Percentiles rank a stretch among this genome's conserved stretches.
Evolutionary conservation across 805 yeast species (phyloP).

Genomic region (Pichia scutulata): DNA sequence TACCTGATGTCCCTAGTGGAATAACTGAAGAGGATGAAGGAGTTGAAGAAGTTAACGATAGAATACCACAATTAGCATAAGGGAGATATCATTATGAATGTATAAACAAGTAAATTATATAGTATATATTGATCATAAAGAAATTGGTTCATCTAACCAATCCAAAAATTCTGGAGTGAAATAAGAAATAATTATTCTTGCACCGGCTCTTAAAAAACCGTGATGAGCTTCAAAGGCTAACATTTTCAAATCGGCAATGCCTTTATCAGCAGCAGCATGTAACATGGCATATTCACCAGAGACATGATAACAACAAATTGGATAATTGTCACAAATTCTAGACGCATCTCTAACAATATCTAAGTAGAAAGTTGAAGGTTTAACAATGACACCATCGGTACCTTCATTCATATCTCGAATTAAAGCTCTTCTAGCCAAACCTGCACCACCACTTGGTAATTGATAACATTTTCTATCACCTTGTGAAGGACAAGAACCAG

Average conservation of each 20-base stretch:
- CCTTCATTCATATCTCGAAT: conserved; percentile 85
- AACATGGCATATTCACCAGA: conserved; percentile 97
- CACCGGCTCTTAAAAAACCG: conserved; percentile 94
- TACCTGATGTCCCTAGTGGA: not conserved
- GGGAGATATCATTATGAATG: too few species aligned
- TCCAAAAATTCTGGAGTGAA: conserved; percentile 94
- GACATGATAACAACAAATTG: conserved; percentile 92
- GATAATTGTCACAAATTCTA: conserved; percentile 71
- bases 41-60: conserved; percentile 13
- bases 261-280: conserved; percentile 97
- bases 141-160: conserved; percentile 54
- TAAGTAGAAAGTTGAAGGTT: conserved; percentile 92
- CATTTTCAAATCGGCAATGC: conserved; percentile 75
- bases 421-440: conserved; percentile 89
- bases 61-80: conserved; percentile 5
- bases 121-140: conserved; percentile 12
- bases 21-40: conserved; percentile 6
- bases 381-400: conserved; percentile 90
- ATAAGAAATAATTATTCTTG: conserved; percentile 81
- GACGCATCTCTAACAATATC: conserved; percentile 88
- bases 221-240: conserved; percentile 80
- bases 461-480: conserved; percentile 95
- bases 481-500: conserved; percentile 78
- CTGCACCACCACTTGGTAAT: conserved; percentile 86
- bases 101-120: not conserved